A percentile compares a stretch with the other conserved stretches of the same genome.
Evolutionary conservation across 169 alveolate species (phyloP).

Genomic region (Besnoitia besnoiti): DNA sequence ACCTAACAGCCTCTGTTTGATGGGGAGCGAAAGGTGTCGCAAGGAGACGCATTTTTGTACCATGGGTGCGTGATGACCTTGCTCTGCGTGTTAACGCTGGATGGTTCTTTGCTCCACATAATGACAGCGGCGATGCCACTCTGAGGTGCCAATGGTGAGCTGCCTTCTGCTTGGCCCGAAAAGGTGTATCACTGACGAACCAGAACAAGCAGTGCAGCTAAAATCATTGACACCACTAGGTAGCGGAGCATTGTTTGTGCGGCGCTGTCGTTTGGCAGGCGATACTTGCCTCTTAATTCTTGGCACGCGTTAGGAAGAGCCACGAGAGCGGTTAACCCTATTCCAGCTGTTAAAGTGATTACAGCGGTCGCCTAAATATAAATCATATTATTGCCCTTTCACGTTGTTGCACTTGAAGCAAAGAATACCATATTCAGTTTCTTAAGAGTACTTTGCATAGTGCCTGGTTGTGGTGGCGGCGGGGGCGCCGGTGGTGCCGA

Average conservation of each 20-base stretch:
- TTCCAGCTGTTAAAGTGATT: background rate
- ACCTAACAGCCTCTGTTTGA: background rate
- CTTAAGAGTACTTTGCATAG: background rate
- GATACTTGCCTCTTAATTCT: background rate
- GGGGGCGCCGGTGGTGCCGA: background rate
- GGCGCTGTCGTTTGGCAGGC: background rate
- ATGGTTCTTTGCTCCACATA: background rate
- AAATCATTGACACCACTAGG: background rate
- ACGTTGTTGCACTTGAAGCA: too few species aligned
- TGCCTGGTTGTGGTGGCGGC: background rate
- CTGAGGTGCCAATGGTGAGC: background rate
- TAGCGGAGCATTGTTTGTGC: background rate
- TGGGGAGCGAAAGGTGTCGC: background rate
- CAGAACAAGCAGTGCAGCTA: background rate
- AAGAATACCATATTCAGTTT: background rate
- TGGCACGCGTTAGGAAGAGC: background rate
- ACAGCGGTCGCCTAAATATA: background rate
- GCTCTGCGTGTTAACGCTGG: background rate
- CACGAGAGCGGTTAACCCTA: background rate
- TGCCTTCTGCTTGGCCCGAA: background rate
- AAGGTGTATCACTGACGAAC: background rate
- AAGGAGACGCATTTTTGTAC: background rate
- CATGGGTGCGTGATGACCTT: constrained; percentile 3
- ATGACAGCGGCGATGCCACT: background rate
- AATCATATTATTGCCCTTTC: background rate